These are phyloP conservation scores for Croton laevigatus DNA, from an alignment of 441 rosid species.

Conservation along the genomic window DNA sequence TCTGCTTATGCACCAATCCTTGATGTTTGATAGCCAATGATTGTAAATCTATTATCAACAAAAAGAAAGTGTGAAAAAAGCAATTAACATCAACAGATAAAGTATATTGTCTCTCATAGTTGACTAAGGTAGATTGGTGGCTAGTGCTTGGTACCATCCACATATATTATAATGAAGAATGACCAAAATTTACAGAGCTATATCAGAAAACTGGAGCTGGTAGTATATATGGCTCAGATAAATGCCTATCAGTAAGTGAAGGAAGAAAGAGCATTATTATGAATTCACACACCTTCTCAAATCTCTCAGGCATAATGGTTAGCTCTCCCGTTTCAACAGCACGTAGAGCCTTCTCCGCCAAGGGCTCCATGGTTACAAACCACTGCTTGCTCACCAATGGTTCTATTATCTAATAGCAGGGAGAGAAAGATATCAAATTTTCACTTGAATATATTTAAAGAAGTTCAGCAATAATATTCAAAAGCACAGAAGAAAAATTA, in stretches of 20 bases:
- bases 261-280: constrained; percentile 1
- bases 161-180: constrained; percentile 5
- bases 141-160: neutral
- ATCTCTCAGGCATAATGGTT: constrained; percentile 86
- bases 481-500: constrained; percentile 16
- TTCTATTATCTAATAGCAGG: constrained; percentile 65
- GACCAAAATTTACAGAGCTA: neutral
- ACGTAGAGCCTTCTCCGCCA: constrained; percentile 92
- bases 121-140: neutral
- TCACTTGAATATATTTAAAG: constrained; percentile 8
- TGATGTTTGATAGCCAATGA: constrained; percentile 94
- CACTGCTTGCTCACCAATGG: constrained; percentile 96
- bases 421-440: constrained; percentile 16
- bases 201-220: neutral
- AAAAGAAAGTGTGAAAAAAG: constrained; percentile 5
- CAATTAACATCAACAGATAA: neutral
- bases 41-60: constrained; percentile 66
- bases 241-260: neutral
- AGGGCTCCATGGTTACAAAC: constrained; percentile 93
- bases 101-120: neutral
- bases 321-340: constrained; percentile 80
- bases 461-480: constrained; percentile 7
- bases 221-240: neutral
- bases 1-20: constrained; percentile 99
- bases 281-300: constrained; percentile 68